Conservation (phyloP, 305 asterid genomes). For the Fraxinus baroniana region DNA sequence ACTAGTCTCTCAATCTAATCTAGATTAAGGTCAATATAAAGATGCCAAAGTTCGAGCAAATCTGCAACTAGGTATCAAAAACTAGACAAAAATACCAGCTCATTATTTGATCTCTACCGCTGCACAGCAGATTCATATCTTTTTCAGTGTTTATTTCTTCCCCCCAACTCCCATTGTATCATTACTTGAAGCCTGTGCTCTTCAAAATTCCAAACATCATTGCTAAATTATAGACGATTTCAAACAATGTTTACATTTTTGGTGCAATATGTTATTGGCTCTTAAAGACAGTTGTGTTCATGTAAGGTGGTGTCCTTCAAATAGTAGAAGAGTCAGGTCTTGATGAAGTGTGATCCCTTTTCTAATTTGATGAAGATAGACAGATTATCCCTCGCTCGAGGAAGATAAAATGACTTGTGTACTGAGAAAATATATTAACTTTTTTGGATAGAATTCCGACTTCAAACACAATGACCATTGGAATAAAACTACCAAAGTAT, state of each 20-base stretch:
- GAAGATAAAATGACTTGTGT: neutral
- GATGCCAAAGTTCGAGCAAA: no score
- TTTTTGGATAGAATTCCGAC: neutral
- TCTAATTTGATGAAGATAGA: neutral
- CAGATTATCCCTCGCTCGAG: neutral
- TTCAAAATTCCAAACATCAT: neutral
- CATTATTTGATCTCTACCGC: neutral
- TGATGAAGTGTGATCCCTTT: neutral
- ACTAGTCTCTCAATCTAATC: no score
- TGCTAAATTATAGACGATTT: neutral
- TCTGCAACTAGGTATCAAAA: no score
- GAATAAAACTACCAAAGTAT: neutral
- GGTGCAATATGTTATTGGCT: neutral
- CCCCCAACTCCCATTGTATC: neutral
- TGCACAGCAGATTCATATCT: neutral
- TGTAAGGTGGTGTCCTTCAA: neutral
- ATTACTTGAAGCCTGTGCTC: neutral
- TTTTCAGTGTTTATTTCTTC: neutral
- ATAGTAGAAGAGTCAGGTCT: neutral
- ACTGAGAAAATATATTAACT: neutral
- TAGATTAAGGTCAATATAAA: no score
- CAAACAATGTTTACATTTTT: neutral
- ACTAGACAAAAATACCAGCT: neutral
- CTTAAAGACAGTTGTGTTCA: neutral
- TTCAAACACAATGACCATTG: neutral